These are phyloP conservation scores for Pugionium dolabratum DNA, from an alignment of 345 rosid genomes.

Conservation along the genomic window DNA sequence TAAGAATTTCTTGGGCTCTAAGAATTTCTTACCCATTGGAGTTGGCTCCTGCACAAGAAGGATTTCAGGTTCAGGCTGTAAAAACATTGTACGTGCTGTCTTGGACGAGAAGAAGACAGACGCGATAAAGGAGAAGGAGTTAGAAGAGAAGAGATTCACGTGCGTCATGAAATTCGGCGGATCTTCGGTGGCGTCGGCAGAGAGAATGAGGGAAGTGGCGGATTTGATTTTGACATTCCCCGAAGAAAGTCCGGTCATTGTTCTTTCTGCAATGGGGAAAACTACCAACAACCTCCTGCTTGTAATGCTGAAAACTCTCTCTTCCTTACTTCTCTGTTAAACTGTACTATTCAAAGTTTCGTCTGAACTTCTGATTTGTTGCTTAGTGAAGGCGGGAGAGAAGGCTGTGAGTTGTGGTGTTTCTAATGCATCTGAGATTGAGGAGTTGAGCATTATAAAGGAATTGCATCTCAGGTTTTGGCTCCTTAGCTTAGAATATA, in stretches of 20 bases:
- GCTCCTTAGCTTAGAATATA: background rate
- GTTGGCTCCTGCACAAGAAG: too few relatives aligned
- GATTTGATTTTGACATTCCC: conserved; percentile 80
- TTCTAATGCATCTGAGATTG: conserved; percentile 60
- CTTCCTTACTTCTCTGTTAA: background rate
- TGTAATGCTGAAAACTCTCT: conserved; percentile 46
- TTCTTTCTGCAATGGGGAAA: conserved; percentile 97
- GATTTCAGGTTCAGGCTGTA: conserved; percentile 24
- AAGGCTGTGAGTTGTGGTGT: conserved; percentile 93
- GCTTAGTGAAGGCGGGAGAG: conserved; percentile 80
- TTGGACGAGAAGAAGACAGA: conserved; percentile 41
- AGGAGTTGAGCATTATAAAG: conserved; percentile 70
- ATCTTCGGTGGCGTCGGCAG: conserved; percentile 80
- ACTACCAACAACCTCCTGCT: conserved; percentile 84
- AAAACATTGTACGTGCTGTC: conserved; percentile 25
- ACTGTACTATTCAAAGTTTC: background rate
- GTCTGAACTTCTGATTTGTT: conserved; percentile 2
- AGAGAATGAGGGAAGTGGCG: conserved; percentile 88
- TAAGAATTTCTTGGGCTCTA: too few relatives aligned
- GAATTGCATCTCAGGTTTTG: conserved; percentile 74
- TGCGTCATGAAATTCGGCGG: conserved; percentile 99
- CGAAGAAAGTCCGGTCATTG: conserved; percentile 76
- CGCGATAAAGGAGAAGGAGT: conserved; percentile 8
- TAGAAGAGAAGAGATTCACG: conserved; percentile 50
- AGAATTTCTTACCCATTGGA: too few relatives aligned